phyloP scores from a whole-genome alignment of 176 grass and related monocot species.

The Zoysia pacifica region DNA sequence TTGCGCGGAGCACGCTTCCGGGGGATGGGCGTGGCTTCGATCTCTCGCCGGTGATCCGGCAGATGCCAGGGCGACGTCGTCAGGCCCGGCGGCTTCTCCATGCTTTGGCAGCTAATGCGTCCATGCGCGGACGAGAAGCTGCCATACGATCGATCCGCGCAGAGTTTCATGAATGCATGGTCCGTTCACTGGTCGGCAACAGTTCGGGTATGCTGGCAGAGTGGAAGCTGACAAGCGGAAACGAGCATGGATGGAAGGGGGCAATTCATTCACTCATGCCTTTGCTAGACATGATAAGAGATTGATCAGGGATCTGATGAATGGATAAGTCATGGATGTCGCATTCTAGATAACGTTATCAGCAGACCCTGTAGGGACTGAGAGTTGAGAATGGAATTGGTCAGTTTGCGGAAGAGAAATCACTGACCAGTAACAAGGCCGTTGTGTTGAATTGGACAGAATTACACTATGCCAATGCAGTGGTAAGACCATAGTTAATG shows the following conservation, averaged over 20 bases:
- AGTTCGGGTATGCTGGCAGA: conserved; percentile 26
- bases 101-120: conserved; percentile 5
- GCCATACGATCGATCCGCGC: conserved; percentile 6
- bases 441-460: not conserved
- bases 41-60: conserved; percentile 6
- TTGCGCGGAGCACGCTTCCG: not conserved
- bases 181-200: conserved; percentile 27
- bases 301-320: conserved; percentile 11
- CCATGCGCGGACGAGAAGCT: conserved; percentile 8
- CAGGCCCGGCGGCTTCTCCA: not conserved
- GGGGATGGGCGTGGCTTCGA: not conserved
- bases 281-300: not conserved
- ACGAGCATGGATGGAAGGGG: conserved; percentile 16
- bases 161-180: not conserved
- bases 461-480: not conserved
- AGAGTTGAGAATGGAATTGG: no score
- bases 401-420: not conserved
- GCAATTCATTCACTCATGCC: not conserved
- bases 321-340: not conserved
- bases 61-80: not conserved
- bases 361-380: not conserved
- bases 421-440: not conserved
- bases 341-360: not conserved
- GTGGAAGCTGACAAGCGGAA: conserved; percentile 36
- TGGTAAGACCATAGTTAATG: not conserved